These are phyloP conservation scores for Diddensiella transvaalensis DNA, from an alignment of 805 yeast genomes.

Conservation along the genomic window DNA sequence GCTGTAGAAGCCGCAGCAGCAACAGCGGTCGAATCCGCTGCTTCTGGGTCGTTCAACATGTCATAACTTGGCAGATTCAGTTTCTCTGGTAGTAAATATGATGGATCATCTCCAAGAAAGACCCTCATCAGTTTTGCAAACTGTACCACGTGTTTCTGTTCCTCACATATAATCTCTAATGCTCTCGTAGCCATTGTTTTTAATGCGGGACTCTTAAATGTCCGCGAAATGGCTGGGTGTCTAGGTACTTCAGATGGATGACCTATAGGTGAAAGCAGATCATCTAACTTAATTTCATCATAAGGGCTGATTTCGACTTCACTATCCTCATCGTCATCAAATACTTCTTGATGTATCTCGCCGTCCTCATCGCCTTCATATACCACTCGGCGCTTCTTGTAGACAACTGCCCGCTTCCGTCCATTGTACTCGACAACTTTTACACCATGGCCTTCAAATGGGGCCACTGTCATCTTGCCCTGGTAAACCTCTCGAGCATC, in stretches of 20 bases:
- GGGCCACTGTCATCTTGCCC: slow-evolving; percentile 35
- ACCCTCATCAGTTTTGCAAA: slow-evolving; percentile 69
- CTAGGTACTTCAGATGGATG: slow-evolving; percentile 75
- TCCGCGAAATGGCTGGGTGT: slow-evolving; percentile 64
- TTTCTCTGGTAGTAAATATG: slow-evolving; percentile 57
- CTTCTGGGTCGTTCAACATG: slow-evolving; percentile 17
- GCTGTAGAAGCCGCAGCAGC: slow-evolving; percentile 24
- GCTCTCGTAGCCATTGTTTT: slow-evolving; percentile 65
- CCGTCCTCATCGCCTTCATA: slow-evolving; percentile 29
- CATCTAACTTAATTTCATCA: slow-evolving; percentile 47
- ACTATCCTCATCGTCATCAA: slow-evolving; percentile 23
- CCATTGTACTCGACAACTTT: slow-evolving; percentile 31
- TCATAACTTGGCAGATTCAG: slow-evolving; percentile 64
- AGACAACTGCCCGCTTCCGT: slow-evolving; percentile 28
- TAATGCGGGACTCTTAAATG: slow-evolving; percentile 58
- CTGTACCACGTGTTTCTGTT: slow-evolving; percentile 71
- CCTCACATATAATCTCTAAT: slow-evolving; percentile 73
- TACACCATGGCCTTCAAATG: slow-evolving; percentile 28
- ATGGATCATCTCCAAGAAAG: slow-evolving; percentile 84
- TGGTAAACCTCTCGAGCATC: slow-evolving; percentile 47
- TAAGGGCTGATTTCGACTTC: slow-evolving; percentile 44
- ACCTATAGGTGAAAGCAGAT: slow-evolving; percentile 70
- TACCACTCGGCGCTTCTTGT: slow-evolving; percentile 23
- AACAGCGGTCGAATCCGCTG: background rate
- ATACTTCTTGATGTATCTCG: slow-evolving; percentile 23